These are phyloP conservation scores for Pestalotiopsis sp. DNA, from an alignment of 2,329 filamentous ascomycete species.

Conservation along the genomic window DNA sequence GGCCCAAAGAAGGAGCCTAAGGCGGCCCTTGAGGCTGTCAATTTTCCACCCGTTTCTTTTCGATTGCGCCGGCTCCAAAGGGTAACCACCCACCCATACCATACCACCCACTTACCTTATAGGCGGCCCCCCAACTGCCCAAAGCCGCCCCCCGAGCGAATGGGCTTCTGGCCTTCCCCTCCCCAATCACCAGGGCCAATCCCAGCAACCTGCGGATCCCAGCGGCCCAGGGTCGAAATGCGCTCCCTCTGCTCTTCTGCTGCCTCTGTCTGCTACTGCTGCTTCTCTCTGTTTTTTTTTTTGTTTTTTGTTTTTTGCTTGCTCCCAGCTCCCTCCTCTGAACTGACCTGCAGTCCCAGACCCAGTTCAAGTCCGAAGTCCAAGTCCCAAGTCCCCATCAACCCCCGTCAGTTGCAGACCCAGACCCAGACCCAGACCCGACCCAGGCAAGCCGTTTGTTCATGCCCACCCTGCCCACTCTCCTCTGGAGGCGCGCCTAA, in stretches of 20 bases:
- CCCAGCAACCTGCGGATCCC: neutral
- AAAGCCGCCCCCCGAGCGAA: neutral
- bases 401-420: neutral
- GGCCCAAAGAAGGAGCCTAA: neutral
- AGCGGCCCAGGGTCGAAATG: neutral
- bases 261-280: neutral
- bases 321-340: neutral
- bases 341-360: neutral
- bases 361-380: neutral
- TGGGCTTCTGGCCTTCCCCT: neutral
- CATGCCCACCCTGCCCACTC: neutral
- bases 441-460: neutral
- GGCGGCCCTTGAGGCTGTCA: neutral
- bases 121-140: neutral
- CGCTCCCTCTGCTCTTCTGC: neutral
- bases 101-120: neutral
- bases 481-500: slow-evolving; percentile 5
- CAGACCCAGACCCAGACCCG: neutral
- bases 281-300: neutral
- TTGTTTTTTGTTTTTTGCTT: neutral
- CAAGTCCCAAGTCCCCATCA: neutral
- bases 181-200: neutral
- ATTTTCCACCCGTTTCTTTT: slow-evolving; percentile 7
- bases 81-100: neutral
- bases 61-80: neutral